phyloP scores from a whole-genome alignment of 169 alveolate genomes.

The Cryptosporidium tyzzeri region DNA sequence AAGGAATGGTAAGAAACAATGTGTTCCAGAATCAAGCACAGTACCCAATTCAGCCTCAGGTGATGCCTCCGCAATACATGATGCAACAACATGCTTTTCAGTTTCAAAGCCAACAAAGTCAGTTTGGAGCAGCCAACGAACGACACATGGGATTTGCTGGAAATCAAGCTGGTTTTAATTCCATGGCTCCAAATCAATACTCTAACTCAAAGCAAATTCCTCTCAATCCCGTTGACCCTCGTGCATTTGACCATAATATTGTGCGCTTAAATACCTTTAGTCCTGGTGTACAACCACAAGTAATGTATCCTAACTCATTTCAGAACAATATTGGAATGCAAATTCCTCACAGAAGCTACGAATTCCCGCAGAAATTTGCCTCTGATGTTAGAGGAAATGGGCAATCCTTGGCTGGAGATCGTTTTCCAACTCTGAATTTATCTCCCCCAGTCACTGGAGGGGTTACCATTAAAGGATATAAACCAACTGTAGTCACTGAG shows the following conservation, averaged over 20 bases:
- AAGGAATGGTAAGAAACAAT: not conserved
- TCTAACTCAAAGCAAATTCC: not conserved
- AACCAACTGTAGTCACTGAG: conserved; percentile 55
- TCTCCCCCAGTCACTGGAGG: conserved; percentile 31
- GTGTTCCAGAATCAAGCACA: conserved; percentile 1
- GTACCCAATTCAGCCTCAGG: conserved; percentile 56
- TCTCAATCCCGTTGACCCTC: conserved; percentile 12
- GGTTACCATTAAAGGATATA: conserved; percentile 65
- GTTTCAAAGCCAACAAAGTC: conserved; percentile 31
- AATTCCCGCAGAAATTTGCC: not conserved
- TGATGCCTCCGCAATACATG: conserved; percentile 20
- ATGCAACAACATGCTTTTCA: conserved; percentile 28
- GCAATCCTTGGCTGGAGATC: not conserved
- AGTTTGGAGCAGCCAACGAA: conserved; percentile 9
- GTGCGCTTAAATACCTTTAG: conserved; percentile 27
- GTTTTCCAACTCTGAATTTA: not conserved
- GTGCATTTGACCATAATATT: conserved; percentile 6
- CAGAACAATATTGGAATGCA: not conserved
- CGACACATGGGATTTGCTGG: conserved; percentile 22
- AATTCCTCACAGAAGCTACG: not conserved
- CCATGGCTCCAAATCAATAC: not conserved
- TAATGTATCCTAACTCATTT: not conserved
- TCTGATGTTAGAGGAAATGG: not conserved
- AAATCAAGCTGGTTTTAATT: not conserved
- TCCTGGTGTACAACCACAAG: conserved; percentile 27